Percentiles rank a stretch among this genome's conserved stretches.
Conservation (phyloP, 805 yeast genomes). For the Schizosaccharomyces cryophilus region DNA sequence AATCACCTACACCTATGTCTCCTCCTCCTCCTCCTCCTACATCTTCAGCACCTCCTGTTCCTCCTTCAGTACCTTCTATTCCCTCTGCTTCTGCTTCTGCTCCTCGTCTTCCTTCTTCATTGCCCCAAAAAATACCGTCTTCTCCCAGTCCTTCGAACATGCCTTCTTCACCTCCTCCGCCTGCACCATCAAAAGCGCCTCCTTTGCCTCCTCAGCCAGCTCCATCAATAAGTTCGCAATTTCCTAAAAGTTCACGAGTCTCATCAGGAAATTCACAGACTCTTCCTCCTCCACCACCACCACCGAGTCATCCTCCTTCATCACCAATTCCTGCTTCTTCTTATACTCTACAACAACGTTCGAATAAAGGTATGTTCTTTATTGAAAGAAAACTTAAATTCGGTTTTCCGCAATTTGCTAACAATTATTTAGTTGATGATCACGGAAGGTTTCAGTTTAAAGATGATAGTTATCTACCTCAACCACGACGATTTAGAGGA, state of each 20-base stretch:
- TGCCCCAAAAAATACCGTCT: constrained; percentile 8
- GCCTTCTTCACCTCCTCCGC: constrained; percentile 5
- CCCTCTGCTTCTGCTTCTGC: constrained; percentile 9
- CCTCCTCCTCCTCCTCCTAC: constrained; percentile 2
- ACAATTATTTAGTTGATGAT: constrained; percentile 16
- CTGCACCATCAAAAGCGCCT: constrained; percentile 10
- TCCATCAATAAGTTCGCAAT: constrained; percentile 7
- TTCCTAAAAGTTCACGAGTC: neutral
- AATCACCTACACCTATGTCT: neutral
- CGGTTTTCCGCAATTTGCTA: neutral
- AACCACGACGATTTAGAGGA: constrained; percentile 60
- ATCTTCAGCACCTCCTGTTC: constrained; percentile 10
- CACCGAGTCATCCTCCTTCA: neutral
- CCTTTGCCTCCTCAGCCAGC: constrained; percentile 10
- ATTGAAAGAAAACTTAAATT: neutral
- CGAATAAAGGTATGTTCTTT: neutral
- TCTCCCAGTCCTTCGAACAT: constrained; percentile 7
- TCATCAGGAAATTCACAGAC: neutral
- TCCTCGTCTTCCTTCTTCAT: constrained; percentile 7
- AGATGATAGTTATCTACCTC: constrained; percentile 49
- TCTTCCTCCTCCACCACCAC: neutral
- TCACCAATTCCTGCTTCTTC: neutral
- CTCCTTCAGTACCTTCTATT: constrained; percentile 11
- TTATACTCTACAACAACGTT: neutral
- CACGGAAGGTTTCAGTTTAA: constrained; percentile 50